Conservation (phyloP, 2,329 filamentous ascomycete species). For the Cordyceps javanica region DNA sequence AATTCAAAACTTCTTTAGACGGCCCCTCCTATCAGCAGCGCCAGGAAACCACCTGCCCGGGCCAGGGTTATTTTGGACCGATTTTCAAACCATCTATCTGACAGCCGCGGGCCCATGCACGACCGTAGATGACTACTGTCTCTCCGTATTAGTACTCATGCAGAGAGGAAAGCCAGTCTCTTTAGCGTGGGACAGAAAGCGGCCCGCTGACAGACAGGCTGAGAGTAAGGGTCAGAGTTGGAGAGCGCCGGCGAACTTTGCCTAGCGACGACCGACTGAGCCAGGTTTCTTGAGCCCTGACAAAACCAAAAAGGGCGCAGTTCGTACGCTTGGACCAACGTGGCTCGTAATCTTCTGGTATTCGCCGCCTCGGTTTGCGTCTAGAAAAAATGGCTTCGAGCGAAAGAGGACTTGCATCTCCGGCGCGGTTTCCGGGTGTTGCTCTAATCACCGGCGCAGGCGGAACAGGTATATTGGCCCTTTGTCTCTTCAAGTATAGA, state of each 20-base stretch:
- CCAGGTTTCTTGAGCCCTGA: background rate
- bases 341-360: background rate
- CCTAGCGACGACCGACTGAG: background rate
- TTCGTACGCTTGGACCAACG: background rate
- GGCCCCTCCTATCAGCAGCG: background rate
- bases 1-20: background rate
- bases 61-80: background rate
- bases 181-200: background rate
- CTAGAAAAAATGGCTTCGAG: background rate
- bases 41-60: too few species aligned
- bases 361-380: background rate
- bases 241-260: too few species aligned
- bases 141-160: background rate
- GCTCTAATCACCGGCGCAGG: slow-evolving; percentile 42
- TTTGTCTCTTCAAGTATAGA: background rate
- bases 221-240: too few species aligned
- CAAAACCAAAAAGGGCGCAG: background rate
- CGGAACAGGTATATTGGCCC: slow-evolving; percentile 32
- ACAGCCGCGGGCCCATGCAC: too few species aligned
- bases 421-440: slow-evolving; percentile 34
- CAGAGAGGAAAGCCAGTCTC: background rate
- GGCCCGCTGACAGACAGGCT: too few species aligned
- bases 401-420: background rate
- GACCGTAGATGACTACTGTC: too few species aligned
- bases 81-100: background rate